Percentiles rank a stretch among this genome's conserved stretches.
These are phyloP conservation scores for Mycena galopus DNA, from an alignment of 768 basidiomycete species.

Conservation along the genomic window DNA sequence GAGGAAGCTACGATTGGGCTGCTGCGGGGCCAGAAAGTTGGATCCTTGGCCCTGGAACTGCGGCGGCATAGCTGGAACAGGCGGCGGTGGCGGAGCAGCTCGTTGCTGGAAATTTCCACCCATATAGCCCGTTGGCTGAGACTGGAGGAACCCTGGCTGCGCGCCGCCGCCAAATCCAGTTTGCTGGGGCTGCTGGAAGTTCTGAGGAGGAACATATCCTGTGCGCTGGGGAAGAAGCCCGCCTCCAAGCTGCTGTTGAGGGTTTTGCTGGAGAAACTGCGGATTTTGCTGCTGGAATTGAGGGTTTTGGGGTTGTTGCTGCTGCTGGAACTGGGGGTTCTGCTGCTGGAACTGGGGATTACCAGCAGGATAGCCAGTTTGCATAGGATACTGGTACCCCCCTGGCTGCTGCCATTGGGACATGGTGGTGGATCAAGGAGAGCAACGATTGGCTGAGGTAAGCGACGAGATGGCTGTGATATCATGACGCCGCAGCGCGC, in stretches of 20 bases:
- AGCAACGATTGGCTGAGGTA: neutral
- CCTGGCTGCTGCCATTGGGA: slow-evolving; percentile 76
- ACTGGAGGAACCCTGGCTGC: slow-evolving; percentile 58
- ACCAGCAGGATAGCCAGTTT: slow-evolving; percentile 38
- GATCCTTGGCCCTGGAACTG: slow-evolving; percentile 66
- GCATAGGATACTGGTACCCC: slow-evolving; percentile 48
- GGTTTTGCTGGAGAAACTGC: slow-evolving; percentile 47
- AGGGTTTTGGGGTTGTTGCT: slow-evolving; percentile 40
- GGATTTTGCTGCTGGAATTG: slow-evolving; percentile 48
- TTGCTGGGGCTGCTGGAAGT: slow-evolving; percentile 70
- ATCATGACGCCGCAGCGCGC: too few species aligned
- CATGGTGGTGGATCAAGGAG: slow-evolving; percentile 60
- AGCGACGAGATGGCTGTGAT: neutral
- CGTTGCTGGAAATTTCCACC: slow-evolving; percentile 58
- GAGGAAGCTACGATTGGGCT: slow-evolving; percentile 62
- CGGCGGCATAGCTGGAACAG: slow-evolving; percentile 73
- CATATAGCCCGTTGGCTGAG: slow-evolving; percentile 68
- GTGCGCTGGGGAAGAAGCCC: slow-evolving; percentile 80
- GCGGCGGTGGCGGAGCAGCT: slow-evolving; percentile 65
- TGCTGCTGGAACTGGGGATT: slow-evolving; percentile 39
- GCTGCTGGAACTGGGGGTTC: slow-evolving; percentile 48
- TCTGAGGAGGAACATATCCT: slow-evolving; percentile 60
- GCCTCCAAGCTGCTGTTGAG: slow-evolving; percentile 40
- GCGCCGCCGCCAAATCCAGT: slow-evolving; percentile 58
- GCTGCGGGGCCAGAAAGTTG: slow-evolving; percentile 59